Evolutionary conservation across 495 filamentous ascomycete species (phyloP), one percentile per base, ranked within the genome.

Genomic region (Aspergillus coremiiformis): DNA sequence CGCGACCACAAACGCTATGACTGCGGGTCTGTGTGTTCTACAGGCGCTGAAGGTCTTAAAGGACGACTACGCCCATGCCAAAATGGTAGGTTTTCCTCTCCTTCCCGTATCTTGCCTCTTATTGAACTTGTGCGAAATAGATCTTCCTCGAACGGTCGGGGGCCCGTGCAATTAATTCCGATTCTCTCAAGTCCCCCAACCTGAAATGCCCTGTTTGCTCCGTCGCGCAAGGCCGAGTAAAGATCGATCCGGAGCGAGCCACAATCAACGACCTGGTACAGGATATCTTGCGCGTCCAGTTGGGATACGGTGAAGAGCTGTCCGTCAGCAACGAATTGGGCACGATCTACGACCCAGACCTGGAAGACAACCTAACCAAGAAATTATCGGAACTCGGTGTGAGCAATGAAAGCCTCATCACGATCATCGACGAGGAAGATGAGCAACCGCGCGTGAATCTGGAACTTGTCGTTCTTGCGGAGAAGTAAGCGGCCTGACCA

Each of bases 1-100:
- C 65, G 93, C 93, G 1, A 99, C 93, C 0, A 96, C 93, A 0
- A 99, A 99, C 65, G 93, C 94, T 11, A 94, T 97, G 68, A 93
- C 91, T 4, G 93, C 93, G 11, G 85, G 88, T 12, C 77, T 99
- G 21, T 97, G 90, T 64, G 93, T 97, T 4, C 72, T 99, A 6
- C 87, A 99, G 66, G 84, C 90, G 1, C 90, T 95, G 73, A 96
- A 96, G 66, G 87, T 97, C 30, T 71, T 99, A 49, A 82, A 79
- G 52, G 78, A 83, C 22, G 84, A 95, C 43, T 80, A 86, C 29
- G 64, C 73, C 33, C 77, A 82, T 58, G 78, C 81, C 0, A 84
- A 79, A 56, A 81, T 76, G 71, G 74, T 78, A 61, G 46, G 57
- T 17, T 39, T 1, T 41, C 10, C 11, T 35, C 10, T 49, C 52